A percentile compares a stretch with the other conserved stretches of the same genome.
Conservation (phyloP, 768 basidiomycete species). For the Pulveroboletus sp. region DNA sequence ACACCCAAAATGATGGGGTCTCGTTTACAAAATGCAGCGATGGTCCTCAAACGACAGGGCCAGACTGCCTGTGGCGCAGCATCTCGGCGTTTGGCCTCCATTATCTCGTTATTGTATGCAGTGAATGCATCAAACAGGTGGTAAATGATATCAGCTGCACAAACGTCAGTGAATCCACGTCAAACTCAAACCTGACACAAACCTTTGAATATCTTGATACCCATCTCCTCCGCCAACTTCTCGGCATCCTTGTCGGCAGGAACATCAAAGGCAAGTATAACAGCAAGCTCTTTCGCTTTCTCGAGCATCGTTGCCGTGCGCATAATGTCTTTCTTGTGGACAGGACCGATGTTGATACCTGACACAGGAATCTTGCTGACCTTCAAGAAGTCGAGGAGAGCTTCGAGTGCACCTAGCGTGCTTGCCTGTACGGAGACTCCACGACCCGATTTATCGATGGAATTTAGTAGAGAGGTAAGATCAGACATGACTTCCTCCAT, state of each 20-base stretch:
- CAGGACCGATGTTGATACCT: slow-evolving; percentile 95
- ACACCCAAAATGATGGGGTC: slow-evolving; percentile 97
- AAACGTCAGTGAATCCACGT: not conserved
- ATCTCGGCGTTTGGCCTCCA: slow-evolving; percentile 86
- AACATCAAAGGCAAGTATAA: slow-evolving; percentile 96
- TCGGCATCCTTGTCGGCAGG: slow-evolving; percentile 91
- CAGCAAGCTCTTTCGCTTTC: slow-evolving; percentile 90
- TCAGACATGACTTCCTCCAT: slow-evolving; percentile 97
- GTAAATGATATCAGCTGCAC: slow-evolving; percentile 93
- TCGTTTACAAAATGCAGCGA: slow-evolving; percentile 93
- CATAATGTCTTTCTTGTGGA: slow-evolving; percentile 94
- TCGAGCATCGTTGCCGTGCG: slow-evolving; percentile 91
- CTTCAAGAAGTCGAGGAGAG: slow-evolving; percentile 92
- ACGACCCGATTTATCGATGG: slow-evolving; percentile 90
- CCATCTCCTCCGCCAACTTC: slow-evolving; percentile 87
- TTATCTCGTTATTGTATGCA: slow-evolving; percentile 86
- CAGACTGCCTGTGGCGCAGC: slow-evolving; percentile 94
- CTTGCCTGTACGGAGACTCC: slow-evolving; percentile 98
- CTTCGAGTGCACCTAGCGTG: slow-evolving; percentile 95
- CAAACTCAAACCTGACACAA: not conserved
- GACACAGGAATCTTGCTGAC: slow-evolving; percentile 95
- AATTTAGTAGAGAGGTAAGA: slow-evolving; percentile 79
- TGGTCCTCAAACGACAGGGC: slow-evolving; percentile 90
- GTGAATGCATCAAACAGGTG: slow-evolving; percentile 96
- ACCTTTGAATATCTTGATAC: slow-evolving; percentile 94